Base-by-base conservation (phyloP, 805 yeast genomes). In the Metschnikowia matae region DNA sequence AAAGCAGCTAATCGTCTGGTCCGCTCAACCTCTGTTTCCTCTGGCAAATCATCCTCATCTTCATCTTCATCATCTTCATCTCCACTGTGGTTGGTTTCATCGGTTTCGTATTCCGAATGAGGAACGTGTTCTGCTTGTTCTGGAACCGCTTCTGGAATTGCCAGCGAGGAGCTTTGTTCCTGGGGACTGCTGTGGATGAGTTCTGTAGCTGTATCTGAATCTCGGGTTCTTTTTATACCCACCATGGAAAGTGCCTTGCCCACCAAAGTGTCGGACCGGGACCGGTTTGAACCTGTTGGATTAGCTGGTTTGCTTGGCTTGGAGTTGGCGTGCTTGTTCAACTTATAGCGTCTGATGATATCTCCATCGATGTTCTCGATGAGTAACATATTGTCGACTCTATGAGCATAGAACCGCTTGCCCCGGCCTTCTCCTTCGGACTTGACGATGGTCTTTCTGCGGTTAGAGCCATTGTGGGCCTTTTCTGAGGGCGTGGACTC, bases 281-380 rank as follows among this genome's bases (percentile, higher is more conserved):
- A 55, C 56, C 78, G 46, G 51, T 48, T 55, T 60, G 56, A 3
- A 14, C 61, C 52, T 3, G 23, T 17, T 10, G 18, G 40, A 6
- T 17, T 8, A 5, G 32, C 6, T 6, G 46, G 39, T 34, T 50
- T 49, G 33, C 39, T 44, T 6, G 46, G 21, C 37, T 50, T 49
- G 33, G 40, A 44, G 29, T 48, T 34, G 14, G 49, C 50, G 56
- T 83, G 89, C 3, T 81, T 78, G 59, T 84, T 87, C 47, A 91
- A 83, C 59, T 49, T 73, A 68, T 90, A 92, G 48, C 96, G 77
- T 62, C 96, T 82, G 42, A 94, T 73, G 49, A 94, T 81, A 59
- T 92, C 98, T 55, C 98, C 99, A 11, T 91, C 96, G 41, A 81
- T 88, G 61, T 90, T 87, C 66, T 92, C 99, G 50, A 94, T 85